phyloP scores from a whole-genome alignment of 2,329 filamentous ascomycete genomes.

The Ceratocystis cacaofunesta region DNA sequence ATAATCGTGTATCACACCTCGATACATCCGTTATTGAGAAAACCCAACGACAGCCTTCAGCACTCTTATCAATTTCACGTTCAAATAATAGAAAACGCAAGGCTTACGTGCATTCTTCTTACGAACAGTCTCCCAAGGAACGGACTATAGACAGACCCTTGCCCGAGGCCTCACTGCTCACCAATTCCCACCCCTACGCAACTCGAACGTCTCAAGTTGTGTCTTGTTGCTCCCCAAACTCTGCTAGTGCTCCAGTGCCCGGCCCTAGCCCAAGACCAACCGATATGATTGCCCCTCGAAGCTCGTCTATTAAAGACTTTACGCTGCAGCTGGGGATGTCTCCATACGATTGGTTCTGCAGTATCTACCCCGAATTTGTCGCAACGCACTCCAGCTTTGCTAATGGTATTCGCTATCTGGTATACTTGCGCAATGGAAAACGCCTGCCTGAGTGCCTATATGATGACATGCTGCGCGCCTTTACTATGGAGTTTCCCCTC shows the following conservation, averaged over 20 bases:
- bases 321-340: neutral
- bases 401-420: conserved; percentile 30
- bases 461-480: conserved; percentile 38
- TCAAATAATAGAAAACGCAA: neutral
- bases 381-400: conserved; percentile 31
- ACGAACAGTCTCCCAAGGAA: neutral
- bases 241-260: neutral
- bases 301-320: neutral
- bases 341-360: conserved; percentile 28
- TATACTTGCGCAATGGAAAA: conserved; percentile 25
- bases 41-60: neutral
- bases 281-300: neutral
- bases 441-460: conserved; percentile 31
- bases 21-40: neutral
- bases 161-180: neutral
- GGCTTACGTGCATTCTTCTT: neutral
- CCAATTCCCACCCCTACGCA: neutral
- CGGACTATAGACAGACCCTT: neutral
- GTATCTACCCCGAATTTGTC: conserved; percentile 30
- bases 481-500: conserved; percentile 28
- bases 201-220: neutral
- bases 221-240: too few species aligned
- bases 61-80: neutral
- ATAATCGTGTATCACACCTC: neutral
- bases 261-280: neutral